Evolutionary conservation across 768 basidiomycete species (phyloP).

Genomic region (Rhizopogon vesiculosus): DNA sequence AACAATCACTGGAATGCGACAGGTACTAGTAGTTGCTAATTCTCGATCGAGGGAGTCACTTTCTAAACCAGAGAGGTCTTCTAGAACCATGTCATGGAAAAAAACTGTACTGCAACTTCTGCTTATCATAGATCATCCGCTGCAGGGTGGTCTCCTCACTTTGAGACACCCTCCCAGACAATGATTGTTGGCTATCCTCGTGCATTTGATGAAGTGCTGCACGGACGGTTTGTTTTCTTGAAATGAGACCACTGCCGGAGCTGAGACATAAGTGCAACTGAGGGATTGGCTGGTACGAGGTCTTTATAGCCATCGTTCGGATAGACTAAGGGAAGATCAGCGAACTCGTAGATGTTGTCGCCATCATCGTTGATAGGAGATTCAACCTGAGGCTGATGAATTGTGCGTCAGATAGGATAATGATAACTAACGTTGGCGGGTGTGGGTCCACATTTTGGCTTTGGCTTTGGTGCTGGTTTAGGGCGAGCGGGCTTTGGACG

Average conservation of each 20-base stretch:
- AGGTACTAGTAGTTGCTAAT: too few relatives aligned
- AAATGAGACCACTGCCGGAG: background rate
- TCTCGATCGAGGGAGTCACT: background rate
- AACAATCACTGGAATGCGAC: background rate
- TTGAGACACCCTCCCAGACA: background rate
- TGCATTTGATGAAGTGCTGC: background rate
- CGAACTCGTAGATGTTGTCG: background rate
- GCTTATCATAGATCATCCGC: background rate
- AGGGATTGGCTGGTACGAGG: background rate
- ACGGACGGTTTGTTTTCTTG: background rate
- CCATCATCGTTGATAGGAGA: background rate
- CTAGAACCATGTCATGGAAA: background rate
- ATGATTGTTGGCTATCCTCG: background rate
- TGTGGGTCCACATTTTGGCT: too few relatives aligned
- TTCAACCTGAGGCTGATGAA: too few relatives aligned
- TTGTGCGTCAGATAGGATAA: too few relatives aligned
- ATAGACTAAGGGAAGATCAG: background rate
- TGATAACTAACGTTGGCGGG: too few relatives aligned
- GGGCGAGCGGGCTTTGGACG: too few relatives aligned
- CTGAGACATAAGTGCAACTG: background rate
- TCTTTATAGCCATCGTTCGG: background rate
- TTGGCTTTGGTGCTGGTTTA: too few relatives aligned
- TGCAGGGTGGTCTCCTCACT: background rate
- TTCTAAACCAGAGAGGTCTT: background rate
- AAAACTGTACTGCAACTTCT: background rate